Evolutionary conservation across 1,139 yeast genomes (phyloP), one percentile per base, ranked within the genome.

Genomic region (Hyphopichia fennica): DNA sequence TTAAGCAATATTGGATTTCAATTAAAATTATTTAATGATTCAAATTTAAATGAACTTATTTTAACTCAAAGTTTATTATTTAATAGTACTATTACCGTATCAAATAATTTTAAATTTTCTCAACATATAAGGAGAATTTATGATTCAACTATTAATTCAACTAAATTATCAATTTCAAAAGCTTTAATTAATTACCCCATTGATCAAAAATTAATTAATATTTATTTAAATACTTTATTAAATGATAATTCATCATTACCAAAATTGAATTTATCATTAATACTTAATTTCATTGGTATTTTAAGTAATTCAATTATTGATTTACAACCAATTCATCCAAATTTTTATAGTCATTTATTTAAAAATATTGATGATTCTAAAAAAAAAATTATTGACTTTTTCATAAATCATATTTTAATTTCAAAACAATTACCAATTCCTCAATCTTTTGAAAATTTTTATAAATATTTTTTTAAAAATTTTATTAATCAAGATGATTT

Each of bases 111-210:
- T 19, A 35, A 37, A 36, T 15, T 18, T 18, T 34, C 34, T 13
- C 44, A 65, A 44, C 86, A 79, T 54, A 72, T 69, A 46, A 62
- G 59, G 43, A 77, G 87, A 60, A 63, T 81, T 25, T 59, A 75
- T 50, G 62, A 63, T 8, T 63, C 81, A 6, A 66, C 75, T 10
- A 49, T 77, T 35, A 63, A 69, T 14, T 63, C 73, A 9, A 61
- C 77, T 14, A 67, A 60, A 40, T 55, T 54, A 19, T 46, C 71
- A 13, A 47, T 69, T 13, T 46, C 52, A 25, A 49, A 55, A 15
- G 41, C 56, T 7, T 50, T 67, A 39, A 43, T 23, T 3, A 10
- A 15, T 8, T 28, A 8, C 6, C 7, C 17, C 5, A 14, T n/a
- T 28, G 35, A 32, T 17, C 13, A 14, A 11, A 13, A 23, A 6